Evolutionary conservation across 257 asterid genomes (phyloP), one percentile per base, ranked within the genome.

Genomic region (Solanum chiquidenum): DNA sequence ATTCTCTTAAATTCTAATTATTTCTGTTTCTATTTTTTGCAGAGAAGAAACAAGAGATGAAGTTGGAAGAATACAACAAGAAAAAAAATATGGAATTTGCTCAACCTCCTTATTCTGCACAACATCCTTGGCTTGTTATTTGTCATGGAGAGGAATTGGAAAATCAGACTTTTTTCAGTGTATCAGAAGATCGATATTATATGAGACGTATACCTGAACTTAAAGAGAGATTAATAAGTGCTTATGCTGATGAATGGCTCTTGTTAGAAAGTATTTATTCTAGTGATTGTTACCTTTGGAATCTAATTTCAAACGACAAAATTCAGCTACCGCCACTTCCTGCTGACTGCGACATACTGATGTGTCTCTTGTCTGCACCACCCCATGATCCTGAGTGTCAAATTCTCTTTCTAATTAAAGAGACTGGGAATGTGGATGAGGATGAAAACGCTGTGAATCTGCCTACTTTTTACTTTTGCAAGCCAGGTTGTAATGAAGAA

Each of bases 341-440:
- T 0, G 9, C 25, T 31, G 9, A 31, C 5, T 29, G 18, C 3
- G 9, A 6, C 0, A 2, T 2, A 9, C 3, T 18, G 12, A 2
- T 18, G 7, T 72, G 79, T 3, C 49, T 73, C 46, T 73, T 73
- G 16, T 73, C 80, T 18, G 46, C 80, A 34, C 29, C 80, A 21
- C 82, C 82, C 9, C 9, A 21, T 35, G 52, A 74, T 74, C 82
- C 82, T 5, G 31, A 21, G 18, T 35, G 82, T 74, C 31, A 3
- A 16, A 0, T 74, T 35, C 18, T 74, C 29, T 35, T 74, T 9
- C 31, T 35, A 20, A 35, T 21, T 7, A 8, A 33, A 13, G 40
- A 71, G 77, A 31, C 12, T 29, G 31, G 2, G 31, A 29, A 29
- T 29, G 31, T 29, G 31, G 31, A 29, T n/a, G 5, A 8, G 1